phyloP scores from a whole-genome alignment of 106 monocot genomes.

The Acorus gramineus region DNA sequence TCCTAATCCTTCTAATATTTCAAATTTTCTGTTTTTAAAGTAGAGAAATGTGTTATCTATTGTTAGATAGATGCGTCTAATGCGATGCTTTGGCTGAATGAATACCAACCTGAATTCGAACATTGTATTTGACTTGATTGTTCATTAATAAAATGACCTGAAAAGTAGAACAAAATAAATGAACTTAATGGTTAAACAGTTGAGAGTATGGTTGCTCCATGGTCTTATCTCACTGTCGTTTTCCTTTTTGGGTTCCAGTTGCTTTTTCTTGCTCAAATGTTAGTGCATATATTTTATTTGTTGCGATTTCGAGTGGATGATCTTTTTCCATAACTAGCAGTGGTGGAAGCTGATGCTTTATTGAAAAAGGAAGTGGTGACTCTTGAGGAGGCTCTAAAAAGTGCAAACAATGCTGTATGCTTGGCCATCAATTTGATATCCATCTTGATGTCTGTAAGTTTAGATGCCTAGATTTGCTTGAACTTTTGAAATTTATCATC shows the following conservation, averaged over 20 bases:
- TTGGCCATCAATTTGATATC: conserved; percentile 58
- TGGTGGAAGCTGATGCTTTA: conserved; percentile 73
- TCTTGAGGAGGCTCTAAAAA: conserved; percentile 81
- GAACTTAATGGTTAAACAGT: no score
- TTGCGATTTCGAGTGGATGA: background rate
- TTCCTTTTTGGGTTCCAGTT: background rate
- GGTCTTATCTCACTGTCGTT: background rate
- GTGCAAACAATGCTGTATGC: conserved; percentile 74
- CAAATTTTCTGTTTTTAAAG: no score
- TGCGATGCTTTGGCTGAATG: no score
- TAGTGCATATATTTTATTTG: background rate
- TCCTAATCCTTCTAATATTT: no score
- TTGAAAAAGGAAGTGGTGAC: conserved; percentile 69
- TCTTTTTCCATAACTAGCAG: conserved; percentile 21
- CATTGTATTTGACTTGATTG: no score
- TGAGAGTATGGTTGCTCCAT: no score
- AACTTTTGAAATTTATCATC: background rate
- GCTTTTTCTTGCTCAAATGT: background rate
- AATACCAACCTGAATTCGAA: no score
- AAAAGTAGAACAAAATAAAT: no score
- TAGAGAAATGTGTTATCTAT: no score
- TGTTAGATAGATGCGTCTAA: no score
- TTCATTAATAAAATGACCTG: no score
- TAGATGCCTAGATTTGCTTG: background rate
- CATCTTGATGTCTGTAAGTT: conserved; percentile 57